Evolutionary conservation across 1,284 basidiomycete species (phyloP).

Genomic region (Inonotus hispidus): DNA sequence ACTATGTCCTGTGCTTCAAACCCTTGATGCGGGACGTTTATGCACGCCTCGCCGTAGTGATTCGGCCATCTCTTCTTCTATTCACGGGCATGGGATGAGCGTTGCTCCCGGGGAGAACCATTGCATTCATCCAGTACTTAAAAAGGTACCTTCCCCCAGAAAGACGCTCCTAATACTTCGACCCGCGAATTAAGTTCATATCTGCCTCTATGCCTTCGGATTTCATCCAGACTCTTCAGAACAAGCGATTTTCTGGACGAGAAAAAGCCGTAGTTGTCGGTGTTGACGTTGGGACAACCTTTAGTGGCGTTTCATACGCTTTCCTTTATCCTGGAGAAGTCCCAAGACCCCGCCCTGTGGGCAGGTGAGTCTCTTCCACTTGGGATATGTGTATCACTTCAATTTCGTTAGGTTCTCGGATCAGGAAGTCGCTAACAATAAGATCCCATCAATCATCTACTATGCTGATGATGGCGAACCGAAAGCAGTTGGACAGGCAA

Average conservation of each 20-base stretch:
- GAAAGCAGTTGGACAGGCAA: constrained; percentile 70
- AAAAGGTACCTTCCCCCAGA: not conserved
- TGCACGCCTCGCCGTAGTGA: not conserved
- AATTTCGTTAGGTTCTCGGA: constrained; percentile 31
- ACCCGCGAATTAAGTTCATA: not conserved
- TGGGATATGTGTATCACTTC: not conserved
- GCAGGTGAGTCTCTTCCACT: not conserved
- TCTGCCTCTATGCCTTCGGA: not conserved
- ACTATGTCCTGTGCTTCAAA: too few species aligned
- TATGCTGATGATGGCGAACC: constrained; percentile 57
- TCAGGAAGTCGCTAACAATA: constrained; percentile 62
- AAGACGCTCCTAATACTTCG: not conserved
- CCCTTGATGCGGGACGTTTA: too few species aligned
- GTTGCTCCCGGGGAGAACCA: not conserved
- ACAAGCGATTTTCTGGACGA: constrained; percentile 1
- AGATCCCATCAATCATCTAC: constrained; percentile 71
- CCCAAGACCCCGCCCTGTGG: not conserved
- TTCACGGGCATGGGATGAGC: not conserved
- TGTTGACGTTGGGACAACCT: constrained; percentile 10
- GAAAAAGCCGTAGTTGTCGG: not conserved
- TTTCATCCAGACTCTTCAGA: not conserved
- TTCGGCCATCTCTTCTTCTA: not conserved
- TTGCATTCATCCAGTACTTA: not conserved
- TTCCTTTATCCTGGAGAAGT: not conserved
- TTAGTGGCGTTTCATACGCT: constrained; percentile 6